Base-by-base conservation (phyloP, 306 rosid species). In the Cucumis hystrix region DNA sequence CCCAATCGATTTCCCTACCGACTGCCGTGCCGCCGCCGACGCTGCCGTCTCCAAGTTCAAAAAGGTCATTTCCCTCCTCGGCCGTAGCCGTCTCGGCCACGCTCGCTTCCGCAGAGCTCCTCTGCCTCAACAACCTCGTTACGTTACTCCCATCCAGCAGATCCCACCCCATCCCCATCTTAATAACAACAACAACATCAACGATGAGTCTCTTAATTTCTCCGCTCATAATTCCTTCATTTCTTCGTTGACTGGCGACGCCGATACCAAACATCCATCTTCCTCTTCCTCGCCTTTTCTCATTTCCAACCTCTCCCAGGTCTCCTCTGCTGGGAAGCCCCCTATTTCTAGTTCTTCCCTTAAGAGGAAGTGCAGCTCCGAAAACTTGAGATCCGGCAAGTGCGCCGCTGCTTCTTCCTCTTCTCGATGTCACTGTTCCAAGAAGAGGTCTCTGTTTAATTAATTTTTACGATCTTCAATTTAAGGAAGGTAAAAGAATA, bases 81-180 rank as follows among this genome's bases (percentile, higher is more conserved):
- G 91, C 72, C 91, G 91, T 51, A 87, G 87, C 63, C 83, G 97
- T 37, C 87, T 92, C 33, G 98, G 98, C 13, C 98, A 91, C 55
- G 97, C 98, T 40, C 92, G 98, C 0, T 94, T 94, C 79, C 74
- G 97, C 40, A 74, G 97, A 74, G 96, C 89, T 23, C 97, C 97
- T 47, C 39, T 90, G 37, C n/a, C 49, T n/a, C 28, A 13, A 4
- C 83, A 59, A 59, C 73, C 83, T 51, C 88, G 68, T 76, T 79
- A 82, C 28, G 93, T 90, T 2, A 90, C 88, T 28, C 94, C 98
- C 79, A 78, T 93, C 68, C 94, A 88, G 87, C 98, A 89, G 87
- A 90, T 93, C 90, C 97, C 96, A 0, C 84, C 91, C 1, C 76
- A 67, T 2, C 80, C 37, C 9, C 82, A 33, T 33, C 37, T 4